Evolutionary conservation across 371 early-diverging fungal species (phyloP).

Genomic region (Lichtheimia corymbifera): DNA sequence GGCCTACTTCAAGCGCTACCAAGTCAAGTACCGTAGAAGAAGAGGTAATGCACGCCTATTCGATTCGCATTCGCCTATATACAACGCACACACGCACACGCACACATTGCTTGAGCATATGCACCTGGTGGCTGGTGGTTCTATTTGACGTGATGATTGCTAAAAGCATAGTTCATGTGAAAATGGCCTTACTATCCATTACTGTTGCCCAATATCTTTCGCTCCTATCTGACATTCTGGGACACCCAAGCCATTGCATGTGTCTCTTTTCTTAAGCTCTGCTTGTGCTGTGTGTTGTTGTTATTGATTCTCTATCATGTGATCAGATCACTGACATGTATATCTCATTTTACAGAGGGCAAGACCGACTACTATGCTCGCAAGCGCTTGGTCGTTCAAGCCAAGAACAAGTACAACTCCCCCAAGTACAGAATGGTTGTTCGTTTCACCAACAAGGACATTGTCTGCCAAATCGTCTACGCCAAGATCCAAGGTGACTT

Average conservation of each 20-base stretch:
- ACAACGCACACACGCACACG: too few species aligned
- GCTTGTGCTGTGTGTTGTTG: not conserved
- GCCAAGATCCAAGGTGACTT: slow-evolving; percentile 99
- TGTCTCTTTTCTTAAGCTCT: slow-evolving; percentile 2
- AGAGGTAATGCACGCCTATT: slow-evolving; percentile 71
- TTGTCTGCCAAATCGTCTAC: slow-evolving; percentile 98
- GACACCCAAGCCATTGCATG: not conserved
- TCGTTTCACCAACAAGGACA: slow-evolving; percentile 99
- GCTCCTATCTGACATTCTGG: slow-evolving; percentile 82
- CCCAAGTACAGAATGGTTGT: slow-evolving; percentile 99
- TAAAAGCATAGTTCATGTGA: slow-evolving; percentile 81
- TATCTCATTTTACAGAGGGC: slow-evolving; percentile 75
- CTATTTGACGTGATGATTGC: slow-evolving; percentile 17
- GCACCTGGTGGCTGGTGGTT: not conserved
- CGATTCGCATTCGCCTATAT: not conserved
- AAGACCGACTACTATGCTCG: slow-evolving; percentile 99
- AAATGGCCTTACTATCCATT: slow-evolving; percentile 29
- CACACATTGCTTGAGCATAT: too few species aligned
- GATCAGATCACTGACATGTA: not conserved
- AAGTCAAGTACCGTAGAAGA: slow-evolving; percentile 98
- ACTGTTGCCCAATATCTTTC: slow-evolving; percentile 74
- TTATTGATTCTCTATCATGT: too few species aligned
- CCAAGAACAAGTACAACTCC: slow-evolving; percentile 99
- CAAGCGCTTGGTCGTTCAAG: slow-evolving; percentile 91
- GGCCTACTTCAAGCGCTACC: slow-evolving; percentile 99